Base-by-base conservation (phyloP, 1,284 basidiomycete species). In the Cutaneotrichosporon cutaneum region DNA sequence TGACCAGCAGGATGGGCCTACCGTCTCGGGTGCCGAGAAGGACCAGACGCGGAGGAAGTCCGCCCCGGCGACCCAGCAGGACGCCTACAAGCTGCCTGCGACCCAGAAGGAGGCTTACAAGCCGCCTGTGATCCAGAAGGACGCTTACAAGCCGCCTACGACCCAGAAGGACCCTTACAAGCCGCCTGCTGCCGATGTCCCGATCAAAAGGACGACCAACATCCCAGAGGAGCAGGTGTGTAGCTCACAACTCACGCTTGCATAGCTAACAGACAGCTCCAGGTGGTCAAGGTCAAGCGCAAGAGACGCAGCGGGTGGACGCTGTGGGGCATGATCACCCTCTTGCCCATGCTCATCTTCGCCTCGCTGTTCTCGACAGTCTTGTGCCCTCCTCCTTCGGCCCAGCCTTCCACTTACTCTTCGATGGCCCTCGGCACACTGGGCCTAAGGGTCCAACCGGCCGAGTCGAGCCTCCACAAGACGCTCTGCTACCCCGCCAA, bases 401-500 rank as follows among this genome's bases (percentile, higher is more conserved):
- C 44, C 53, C 14, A 60, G 33, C 54, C 65, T 18, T 70, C 70
- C 7, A 60, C 64, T 14, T 54, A 76, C 36, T 71, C 72, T n/a
- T 60, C 54, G 54, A 68, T 69, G 52, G 65, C 74, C 22, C 67
- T 74, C n/a, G 64, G 67, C 21, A 68, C 72, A 5, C 61, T 77
- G 14, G 75, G 73, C 9, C 65, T 73, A 13, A 21, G 42, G 52
- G 13, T 16, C n/a, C 13, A 27, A 11, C 24, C 48, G 18, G 47
- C 61, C 5, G 58, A 67, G 36, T 69, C 70, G 10, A 26, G 61
- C 22, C 63, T 72, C 0, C 75, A 76, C 56, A 59, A 73, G 54
- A 68, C 69, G 0, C 64, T 78, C 26, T 78, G 77, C 55, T 76
- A 77, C 62, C 77, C 77, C 9, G 61, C 77, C 26, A 75, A 77